phyloP scores from a whole-genome alignment of 2,329 filamentous ascomycete species.

The Fusarium torreyae region DNA sequence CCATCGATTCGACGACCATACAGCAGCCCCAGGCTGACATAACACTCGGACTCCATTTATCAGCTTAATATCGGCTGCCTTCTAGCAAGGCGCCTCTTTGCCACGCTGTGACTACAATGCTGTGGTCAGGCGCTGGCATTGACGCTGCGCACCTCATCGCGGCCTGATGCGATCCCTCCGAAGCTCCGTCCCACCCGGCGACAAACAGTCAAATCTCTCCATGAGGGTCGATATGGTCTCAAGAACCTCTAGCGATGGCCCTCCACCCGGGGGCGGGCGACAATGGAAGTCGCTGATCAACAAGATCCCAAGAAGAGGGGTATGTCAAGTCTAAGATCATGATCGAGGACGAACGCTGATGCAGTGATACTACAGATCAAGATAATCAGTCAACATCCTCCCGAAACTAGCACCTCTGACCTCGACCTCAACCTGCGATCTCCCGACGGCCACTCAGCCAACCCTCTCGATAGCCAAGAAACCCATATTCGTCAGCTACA shows the following conservation, averaged over 20 bases:
- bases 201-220: constrained; percentile 32
- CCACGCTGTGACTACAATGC: constrained; percentile 47
- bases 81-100: constrained; percentile 44
- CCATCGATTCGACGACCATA: constrained; percentile 2
- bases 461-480: constrained; percentile 51
- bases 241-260: constrained; percentile 51
- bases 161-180: constrained; percentile 46
- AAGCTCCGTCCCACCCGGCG: constrained; percentile 29
- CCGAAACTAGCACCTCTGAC: constrained; percentile 50
- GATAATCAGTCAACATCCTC: constrained; percentile 28
- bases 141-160: constrained; percentile 45
- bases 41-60: background rate
- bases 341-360: constrained; percentile 14
- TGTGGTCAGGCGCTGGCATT: constrained; percentile 45
- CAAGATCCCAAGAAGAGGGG: constrained; percentile 37
- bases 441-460: constrained; percentile 46
- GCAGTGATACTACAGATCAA: constrained; percentile 8
- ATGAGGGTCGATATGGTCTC: constrained; percentile 50
- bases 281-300: constrained; percentile 40
- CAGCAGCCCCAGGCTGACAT: background rate
- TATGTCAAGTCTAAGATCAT: constrained; percentile 20
- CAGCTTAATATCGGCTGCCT: constrained; percentile 17
- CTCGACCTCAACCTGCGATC: constrained; percentile 47
- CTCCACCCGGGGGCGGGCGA: constrained; percentile 34
- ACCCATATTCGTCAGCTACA: constrained; percentile 56